Conservation (phyloP, 129 eudicot genomes). For the Helichrysum umbraculigerum region DNA sequence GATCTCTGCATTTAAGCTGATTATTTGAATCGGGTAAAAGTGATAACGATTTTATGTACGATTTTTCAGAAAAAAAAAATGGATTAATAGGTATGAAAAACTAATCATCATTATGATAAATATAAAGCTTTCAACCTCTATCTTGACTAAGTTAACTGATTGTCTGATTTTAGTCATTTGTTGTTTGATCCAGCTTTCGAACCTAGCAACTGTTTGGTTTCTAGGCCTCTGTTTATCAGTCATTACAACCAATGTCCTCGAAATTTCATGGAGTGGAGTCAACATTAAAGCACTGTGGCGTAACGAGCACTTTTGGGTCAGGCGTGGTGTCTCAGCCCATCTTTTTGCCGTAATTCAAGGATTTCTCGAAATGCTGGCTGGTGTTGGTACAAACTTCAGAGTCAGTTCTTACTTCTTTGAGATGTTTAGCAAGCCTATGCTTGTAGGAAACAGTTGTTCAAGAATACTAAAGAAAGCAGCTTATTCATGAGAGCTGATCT, state of each 20-base stretch:
- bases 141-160: neutral
- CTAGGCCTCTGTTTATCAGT: slow-evolving; percentile 87
- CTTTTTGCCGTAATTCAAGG: slow-evolving; percentile 99
- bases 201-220: slow-evolving; percentile 80
- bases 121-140: neutral
- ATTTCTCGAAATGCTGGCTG: slow-evolving; percentile 83
- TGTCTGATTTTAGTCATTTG: neutral
- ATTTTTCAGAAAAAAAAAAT: too few species aligned
- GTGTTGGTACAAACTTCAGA: slow-evolving; percentile 89
- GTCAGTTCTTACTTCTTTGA: slow-evolving; percentile 40
- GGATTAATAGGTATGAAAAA: too few species aligned
- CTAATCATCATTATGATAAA: neutral
- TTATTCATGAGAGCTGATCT: too few species aligned
- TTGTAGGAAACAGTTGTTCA: too few species aligned
- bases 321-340: slow-evolving; percentile 97
- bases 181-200: slow-evolving; percentile 63
- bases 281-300: slow-evolving; percentile 93
- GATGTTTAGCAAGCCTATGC: too few species aligned
- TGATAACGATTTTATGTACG: too few species aligned
- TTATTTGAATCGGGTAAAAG: too few species aligned
- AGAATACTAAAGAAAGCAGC: too few species aligned
- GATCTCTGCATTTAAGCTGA: too few species aligned
- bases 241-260: slow-evolving; percentile 79
- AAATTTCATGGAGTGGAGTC: slow-evolving; percentile 97
- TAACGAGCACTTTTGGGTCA: slow-evolving; percentile 99